Evolutionary conservation across 2,329 filamentous ascomycete species (phyloP), one percentile per base, ranked within the genome.

Genomic region (Parasarocladium wereldwijsianum): DNA sequence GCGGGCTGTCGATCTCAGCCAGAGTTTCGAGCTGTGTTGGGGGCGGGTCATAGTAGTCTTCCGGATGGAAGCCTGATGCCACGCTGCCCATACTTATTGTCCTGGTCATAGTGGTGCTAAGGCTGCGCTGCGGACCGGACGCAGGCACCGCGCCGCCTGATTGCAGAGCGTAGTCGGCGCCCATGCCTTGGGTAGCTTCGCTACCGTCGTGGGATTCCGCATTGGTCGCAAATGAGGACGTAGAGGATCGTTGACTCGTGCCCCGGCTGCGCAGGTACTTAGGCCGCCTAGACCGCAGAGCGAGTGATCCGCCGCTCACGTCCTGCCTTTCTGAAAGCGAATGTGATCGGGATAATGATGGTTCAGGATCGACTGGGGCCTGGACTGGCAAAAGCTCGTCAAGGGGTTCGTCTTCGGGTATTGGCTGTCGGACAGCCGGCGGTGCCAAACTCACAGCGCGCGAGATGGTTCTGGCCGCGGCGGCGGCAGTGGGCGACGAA

Each of bases 31-130:
- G 52, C 21, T 60, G 65, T 26, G 51, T 55, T 22, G 49, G 45
- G 17, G 46, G 45, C 60, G 40, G 45, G 17, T 66, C 62, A n/a
- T 58, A 52, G 29, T 53, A 52, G 13, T 75, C 70, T n/a, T 75
- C 68, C 26, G 78, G 82, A n/a, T n/a, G n/a, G 22, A 55, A 42
- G 5, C 46, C 51, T 5, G 85, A 93, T 3, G 75, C 79, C 57
- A 93, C 84, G 49, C 87, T 94, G 14, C 85, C 85, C 35, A 94
- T 66, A 54, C 86, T 94, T 36, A 86, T 76, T 8, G 85, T 70
- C 15, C 87, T 68, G 13, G 77, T 75, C 32, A 93, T 60, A 3
- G 58, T 55, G 36, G 68, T 63, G 47, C 65, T 70, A 15, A 25
- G 19, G 17, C 26, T 30, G 54, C 61, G 21, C 13, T 62, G 58